phyloP scores from a whole-genome alignment of 371 early-diverging fungal species.

The Mucor velutinosus region DNA sequence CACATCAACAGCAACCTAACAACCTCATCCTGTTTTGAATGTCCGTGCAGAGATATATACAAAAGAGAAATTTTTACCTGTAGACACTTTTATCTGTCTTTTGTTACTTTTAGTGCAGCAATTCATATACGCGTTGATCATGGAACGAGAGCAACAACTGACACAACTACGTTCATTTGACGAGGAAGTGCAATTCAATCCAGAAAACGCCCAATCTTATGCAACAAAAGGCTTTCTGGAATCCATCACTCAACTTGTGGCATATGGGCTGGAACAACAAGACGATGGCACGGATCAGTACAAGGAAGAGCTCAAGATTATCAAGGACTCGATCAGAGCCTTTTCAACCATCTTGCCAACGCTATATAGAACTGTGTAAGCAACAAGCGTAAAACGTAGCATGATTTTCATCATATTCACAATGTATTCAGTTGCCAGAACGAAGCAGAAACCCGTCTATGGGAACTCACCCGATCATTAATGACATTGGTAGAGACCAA shows the following conservation, averaged over 20 bases:
- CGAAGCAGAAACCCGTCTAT: constrained; percentile 45
- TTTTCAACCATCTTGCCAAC: constrained; percentile 44
- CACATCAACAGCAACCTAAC: too few relatives aligned
- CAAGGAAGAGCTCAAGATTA: constrained; percentile 29
- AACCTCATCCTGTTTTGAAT: too few relatives aligned
- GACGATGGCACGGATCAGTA: constrained; percentile 22
- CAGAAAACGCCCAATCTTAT: constrained; percentile 35
- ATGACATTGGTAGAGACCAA: constrained; percentile 25
- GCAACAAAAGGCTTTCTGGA: constrained; percentile 49
- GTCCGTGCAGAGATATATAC: too few relatives aligned
- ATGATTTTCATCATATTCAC: neutral
- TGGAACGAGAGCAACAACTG: constrained; percentile 33
- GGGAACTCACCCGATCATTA: constrained; percentile 36
- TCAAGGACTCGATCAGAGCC: constrained; percentile 46
- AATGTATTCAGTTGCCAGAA: constrained; percentile 40
- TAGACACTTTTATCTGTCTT: too few relatives aligned
- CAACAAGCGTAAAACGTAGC: neutral
- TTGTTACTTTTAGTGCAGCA: too few relatives aligned
- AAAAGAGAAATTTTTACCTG: too few relatives aligned
- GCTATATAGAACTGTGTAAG: constrained; percentile 22
- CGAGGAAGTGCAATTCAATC: constrained; percentile 31
- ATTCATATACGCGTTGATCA: neutral
- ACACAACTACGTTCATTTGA: constrained; percentile 40
- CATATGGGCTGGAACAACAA: constrained; percentile 17
- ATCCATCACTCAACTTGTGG: constrained; percentile 26